phyloP scores from a whole-genome alignment of 352 stramenopile species.

The Globisporangium paddicum region DNA sequence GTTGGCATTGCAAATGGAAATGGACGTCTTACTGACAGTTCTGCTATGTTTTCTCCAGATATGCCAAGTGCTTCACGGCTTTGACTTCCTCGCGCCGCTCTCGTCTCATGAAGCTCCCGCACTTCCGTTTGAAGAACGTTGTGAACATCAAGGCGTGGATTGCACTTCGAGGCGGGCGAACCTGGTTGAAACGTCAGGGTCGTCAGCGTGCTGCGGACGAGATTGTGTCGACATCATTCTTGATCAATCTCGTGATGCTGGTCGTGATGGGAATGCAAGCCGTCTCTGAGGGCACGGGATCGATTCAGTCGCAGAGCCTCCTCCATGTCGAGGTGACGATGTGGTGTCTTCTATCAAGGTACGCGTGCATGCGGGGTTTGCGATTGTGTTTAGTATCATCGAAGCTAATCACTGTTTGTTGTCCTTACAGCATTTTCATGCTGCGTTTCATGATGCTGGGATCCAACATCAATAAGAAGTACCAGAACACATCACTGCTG shows the following conservation, averaged over 20 bases:
- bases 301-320: conserved; percentile 56
- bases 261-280: conserved; percentile 85
- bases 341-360: conserved; percentile 84
- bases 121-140: conserved; percentile 90
- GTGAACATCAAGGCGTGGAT: conserved; percentile 91
- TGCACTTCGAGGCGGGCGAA: conserved; percentile 76
- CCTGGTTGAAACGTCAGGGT: conserved; percentile 85
- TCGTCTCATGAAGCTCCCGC: conserved; percentile 74
- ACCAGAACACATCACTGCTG: conserved; percentile 89
- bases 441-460: conserved; percentile 90
- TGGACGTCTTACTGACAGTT: background rate
- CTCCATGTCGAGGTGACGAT: conserved; percentile 83
- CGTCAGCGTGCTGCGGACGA: conserved; percentile 83
- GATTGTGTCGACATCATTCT: conserved; percentile 86
- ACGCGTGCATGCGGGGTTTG: conserved; percentile 13
- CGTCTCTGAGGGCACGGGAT: conserved; percentile 51
- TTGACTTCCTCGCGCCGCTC: conserved; percentile 83
- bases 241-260: conserved; percentile 83
- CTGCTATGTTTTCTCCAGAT: conserved; percentile 23
- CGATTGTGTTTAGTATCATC: background rate
- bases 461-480: conserved; percentile 90
- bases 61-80: conserved; percentile 88
- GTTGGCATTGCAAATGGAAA: background rate
- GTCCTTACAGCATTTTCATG: conserved; percentile 72
- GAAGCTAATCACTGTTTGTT: conserved; percentile 3